Percentiles rank a stretch among this genome's conserved stretches.
These are phyloP conservation scores for Acrocalymma vagum DNA, from an alignment of 2,329 filamentous ascomycete species.

Conservation along the genomic window DNA sequence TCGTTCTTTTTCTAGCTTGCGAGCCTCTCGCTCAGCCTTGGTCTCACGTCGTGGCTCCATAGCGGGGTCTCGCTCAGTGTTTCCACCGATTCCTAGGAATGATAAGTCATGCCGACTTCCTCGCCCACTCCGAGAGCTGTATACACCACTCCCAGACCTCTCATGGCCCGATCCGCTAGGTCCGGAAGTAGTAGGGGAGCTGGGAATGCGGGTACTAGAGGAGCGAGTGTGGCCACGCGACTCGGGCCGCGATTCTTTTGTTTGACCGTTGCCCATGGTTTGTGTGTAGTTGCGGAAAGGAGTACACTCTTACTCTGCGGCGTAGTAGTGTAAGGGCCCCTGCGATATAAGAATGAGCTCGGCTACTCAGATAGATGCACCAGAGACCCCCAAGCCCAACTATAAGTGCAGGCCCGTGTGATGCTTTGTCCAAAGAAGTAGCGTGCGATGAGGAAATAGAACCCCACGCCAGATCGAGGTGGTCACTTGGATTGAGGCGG, in stretches of 20 bases:
- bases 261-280: conserved; percentile 58
- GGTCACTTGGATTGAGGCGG: too few relatives aligned
- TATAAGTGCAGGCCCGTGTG: too few relatives aligned
- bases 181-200: conserved; percentile 38
- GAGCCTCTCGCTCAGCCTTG: conserved; percentile 87
- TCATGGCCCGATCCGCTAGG: conserved; percentile 35
- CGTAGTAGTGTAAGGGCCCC: conserved; percentile 11
- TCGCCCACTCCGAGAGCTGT: conserved; percentile 58
- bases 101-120: conserved; percentile 67
- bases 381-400: too few relatives aligned
- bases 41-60: conserved; percentile 79
- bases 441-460: too few relatives aligned
- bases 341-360: too few relatives aligned
- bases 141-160: conserved; percentile 46
- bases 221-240: conserved; percentile 44
- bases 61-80: conserved; percentile 58
- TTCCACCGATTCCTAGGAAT: conserved; percentile 64
- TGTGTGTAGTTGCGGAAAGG: too few relatives aligned
- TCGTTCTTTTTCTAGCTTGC: conserved; percentile 84
- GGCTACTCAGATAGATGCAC: too few relatives aligned
- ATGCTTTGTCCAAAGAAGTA: too few relatives aligned
- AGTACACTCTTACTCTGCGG: too few relatives aligned
- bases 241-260: conserved; percentile 54
- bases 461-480: too few relatives aligned
- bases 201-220: conserved; percentile 39